Evolutionary conservation across 805 yeast genomes (phyloP).

Genomic region (Sporopachydermia quercuum): DNA sequence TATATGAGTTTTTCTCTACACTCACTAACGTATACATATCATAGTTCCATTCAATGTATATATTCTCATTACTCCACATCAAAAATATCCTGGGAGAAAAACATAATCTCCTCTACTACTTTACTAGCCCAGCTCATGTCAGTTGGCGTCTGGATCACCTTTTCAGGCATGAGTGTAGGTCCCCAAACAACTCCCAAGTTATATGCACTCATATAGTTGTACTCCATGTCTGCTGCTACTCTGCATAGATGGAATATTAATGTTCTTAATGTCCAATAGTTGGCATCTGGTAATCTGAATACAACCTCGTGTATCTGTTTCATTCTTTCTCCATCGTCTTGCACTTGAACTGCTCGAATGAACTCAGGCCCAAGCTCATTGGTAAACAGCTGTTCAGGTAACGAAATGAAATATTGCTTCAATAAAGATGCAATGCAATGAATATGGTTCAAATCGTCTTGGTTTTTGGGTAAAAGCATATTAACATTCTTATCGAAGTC

Average conservation of each 20-base stretch:
- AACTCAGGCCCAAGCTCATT: constrained; percentile 44
- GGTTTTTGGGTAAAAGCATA: constrained; percentile 38
- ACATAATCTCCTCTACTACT: constrained; percentile 72
- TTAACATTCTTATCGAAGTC: constrained; percentile 28
- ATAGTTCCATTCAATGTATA: neutral
- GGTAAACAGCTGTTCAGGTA: constrained; percentile 81
- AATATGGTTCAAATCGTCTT: constrained; percentile 58
- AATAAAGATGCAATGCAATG: constrained; percentile 78
- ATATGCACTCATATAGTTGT: constrained; percentile 70
- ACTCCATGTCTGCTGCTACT: constrained; percentile 44
- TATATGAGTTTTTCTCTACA: too few species aligned
- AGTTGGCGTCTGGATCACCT: constrained; percentile 46
- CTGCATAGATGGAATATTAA: constrained; percentile 74
- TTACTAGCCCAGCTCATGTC: constrained; percentile 65
- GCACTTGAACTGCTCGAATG: constrained; percentile 55
- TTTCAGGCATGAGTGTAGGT: constrained; percentile 63
- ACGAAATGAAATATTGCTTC: constrained; percentile 66
- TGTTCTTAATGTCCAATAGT: constrained; percentile 80
- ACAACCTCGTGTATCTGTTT: constrained; percentile 75
- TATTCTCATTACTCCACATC: constrained; percentile 33
- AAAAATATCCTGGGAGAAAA: constrained; percentile 71
- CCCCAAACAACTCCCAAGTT: constrained; percentile 92
- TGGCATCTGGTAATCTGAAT: constrained; percentile 85
- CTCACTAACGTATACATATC: constrained; percentile 1
- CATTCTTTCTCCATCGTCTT: constrained; percentile 43